These are phyloP conservation scores for Epichloe coenophiala DNA, from an alignment of 2,329 filamentous ascomycete species.

Conservation along the genomic window DNA sequence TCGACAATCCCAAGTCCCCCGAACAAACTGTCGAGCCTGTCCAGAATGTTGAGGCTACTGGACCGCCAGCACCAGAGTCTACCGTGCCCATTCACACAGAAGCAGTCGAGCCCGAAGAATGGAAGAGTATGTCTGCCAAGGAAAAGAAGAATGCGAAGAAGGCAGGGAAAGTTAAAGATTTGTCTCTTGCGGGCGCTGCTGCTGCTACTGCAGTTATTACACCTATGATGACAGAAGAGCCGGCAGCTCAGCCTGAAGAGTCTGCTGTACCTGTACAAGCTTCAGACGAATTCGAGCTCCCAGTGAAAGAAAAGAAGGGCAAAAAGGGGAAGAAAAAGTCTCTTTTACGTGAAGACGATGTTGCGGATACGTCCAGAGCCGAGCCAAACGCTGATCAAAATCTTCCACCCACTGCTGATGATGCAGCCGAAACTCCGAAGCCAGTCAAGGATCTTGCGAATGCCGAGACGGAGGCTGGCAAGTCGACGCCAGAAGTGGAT, in stretches of 20 bases:
- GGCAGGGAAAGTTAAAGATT: slow-evolving; percentile 9
- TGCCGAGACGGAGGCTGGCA: neutral
- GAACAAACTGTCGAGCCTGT: slow-evolving; percentile 1
- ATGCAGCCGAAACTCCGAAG: neutral
- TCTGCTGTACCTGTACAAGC: neutral
- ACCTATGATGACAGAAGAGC: neutral
- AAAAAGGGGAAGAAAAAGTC: slow-evolving; percentile 10
- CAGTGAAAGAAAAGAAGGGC: slow-evolving; percentile 9
- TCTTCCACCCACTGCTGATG: neutral
- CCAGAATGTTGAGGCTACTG: slow-evolving; percentile 4
- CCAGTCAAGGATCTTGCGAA: neutral
- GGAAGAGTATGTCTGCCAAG: slow-evolving; percentile 7
- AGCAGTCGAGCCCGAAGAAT: slow-evolving; percentile 8
- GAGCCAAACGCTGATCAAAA: neutral
- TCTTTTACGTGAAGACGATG: slow-evolving; percentile 2
- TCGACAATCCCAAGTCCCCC: slow-evolving; percentile 2
- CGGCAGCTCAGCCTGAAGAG: slow-evolving; percentile 3
- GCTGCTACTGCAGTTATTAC: slow-evolving; percentile 2
- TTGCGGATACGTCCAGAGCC: neutral
- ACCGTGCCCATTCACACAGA: slow-evolving; percentile 1
- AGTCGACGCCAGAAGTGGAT: neutral
- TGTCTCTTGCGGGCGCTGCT: slow-evolving; percentile 3
- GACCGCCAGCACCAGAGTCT: slow-evolving; percentile 1
- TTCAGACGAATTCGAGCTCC: slow-evolving; percentile 6
- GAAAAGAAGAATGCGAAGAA: slow-evolving; percentile 11